Evolutionary conservation across 306 rosid genomes (phyloP).

Genomic region (Begonia fuchsioides): DNA sequence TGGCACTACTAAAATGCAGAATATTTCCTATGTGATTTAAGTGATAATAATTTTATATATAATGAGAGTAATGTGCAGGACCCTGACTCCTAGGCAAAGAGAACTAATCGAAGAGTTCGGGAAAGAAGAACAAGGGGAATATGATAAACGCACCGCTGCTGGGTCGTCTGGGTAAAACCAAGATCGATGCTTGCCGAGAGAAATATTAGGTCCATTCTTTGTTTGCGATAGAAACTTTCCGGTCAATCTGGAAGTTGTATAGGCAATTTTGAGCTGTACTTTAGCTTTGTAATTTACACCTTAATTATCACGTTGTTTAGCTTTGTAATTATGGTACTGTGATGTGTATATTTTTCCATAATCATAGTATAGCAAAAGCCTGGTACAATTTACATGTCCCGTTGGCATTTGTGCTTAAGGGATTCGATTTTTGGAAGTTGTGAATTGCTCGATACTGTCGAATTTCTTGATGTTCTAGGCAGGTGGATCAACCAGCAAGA

Average conservation of each 20-base stretch:
- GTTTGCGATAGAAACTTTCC: slow-evolving; percentile 1
- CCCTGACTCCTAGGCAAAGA: slow-evolving; percentile 57
- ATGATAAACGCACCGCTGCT: slow-evolving; percentile 27
- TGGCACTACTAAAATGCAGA: too few species aligned
- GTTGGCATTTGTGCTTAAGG: too few species aligned
- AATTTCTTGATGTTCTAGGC: too few species aligned
- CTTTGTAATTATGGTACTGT: slow-evolving; percentile 4
- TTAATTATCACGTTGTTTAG: neutral
- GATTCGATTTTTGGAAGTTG: too few species aligned
- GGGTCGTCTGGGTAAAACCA: slow-evolving; percentile 14
- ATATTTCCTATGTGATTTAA: too few species aligned
- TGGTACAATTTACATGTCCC: too few species aligned
- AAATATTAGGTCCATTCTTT: too few species aligned
- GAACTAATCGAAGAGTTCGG: slow-evolving; percentile 76
- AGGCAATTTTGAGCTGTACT: slow-evolving; percentile 17
- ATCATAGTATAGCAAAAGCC: too few species aligned
- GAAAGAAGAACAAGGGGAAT: slow-evolving; percentile 62
- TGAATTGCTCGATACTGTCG: too few species aligned
- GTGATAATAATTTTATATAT: neutral
- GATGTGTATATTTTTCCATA: neutral
- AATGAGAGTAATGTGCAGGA: slow-evolving; percentile 24
- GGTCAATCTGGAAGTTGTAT: slow-evolving; percentile 33
- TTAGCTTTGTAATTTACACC: slow-evolving; percentile 17
- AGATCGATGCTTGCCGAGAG: neutral
- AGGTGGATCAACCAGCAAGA: too few species aligned